Base-by-base conservation (phyloP, 805 yeast genomes). In the Candida awuae region DNA sequence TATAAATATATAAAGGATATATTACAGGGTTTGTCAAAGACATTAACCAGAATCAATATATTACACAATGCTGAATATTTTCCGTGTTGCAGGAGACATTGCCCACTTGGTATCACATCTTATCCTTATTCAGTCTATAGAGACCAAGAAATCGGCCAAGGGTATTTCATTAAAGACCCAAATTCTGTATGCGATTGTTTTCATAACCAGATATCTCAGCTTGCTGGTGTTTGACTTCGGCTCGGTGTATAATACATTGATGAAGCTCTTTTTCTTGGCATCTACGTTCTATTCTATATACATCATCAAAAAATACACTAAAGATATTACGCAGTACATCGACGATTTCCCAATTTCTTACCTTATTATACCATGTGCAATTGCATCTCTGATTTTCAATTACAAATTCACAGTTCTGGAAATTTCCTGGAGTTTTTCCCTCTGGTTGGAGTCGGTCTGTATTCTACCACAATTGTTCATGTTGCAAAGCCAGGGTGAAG, bases 131-230 rank as follows among this genome's bases (percentile, higher is more conserved):
- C 79, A 76, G 39, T 75, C 86, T 29, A 85, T 92, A 49, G 71
- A 67, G 37, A 54, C 63, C 6, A 72, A 82, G 39, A 67, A 67
- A 44, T 79, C 94, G 6, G 77, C 83, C 34, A 73, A 77, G 22
- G 98, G 98, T 32, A 73, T 92, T 35, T 87, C 97, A 1, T 65
- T 84, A 55, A 90, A 90, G 63, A 84, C 97, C 0, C 97, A 92
- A 58, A 65, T 73, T 1, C 65, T 90, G 29, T 92, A 90, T 58
- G 76, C 73, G 31, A 46, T 79, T 23, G 95, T 86, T 15, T 87
- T 76, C 51, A 55, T 75, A 31, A 70, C 87, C 12, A 73, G 96
- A 45, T 87, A 86, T 59, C 47, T 83, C 42, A 87, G 82, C 59
- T 56, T 78, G 43, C 58, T 79, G 42, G 37, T 41, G 2, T 63